phyloP scores from a whole-genome alignment of 176 grass and related monocot species.

The Tuctoria greenei region DNA sequence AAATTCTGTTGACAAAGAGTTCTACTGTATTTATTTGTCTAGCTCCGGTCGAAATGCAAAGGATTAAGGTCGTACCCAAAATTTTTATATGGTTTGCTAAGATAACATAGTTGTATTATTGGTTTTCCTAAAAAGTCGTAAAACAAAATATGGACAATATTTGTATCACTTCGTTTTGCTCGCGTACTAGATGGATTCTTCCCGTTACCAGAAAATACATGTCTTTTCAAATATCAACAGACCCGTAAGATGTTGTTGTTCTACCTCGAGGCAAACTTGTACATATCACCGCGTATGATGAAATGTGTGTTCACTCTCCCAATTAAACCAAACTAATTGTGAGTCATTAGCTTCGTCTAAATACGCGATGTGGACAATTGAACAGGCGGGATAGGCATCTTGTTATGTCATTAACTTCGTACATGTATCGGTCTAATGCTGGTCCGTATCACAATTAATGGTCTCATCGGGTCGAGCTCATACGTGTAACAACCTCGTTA shows the following conservation, averaged over 20 bases:
- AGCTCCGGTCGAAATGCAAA: too few species aligned
- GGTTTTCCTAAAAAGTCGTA: too few species aligned
- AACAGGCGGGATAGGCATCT: constrained; percentile 15
- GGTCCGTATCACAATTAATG: constrained; percentile 20
- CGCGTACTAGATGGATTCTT: background rate
- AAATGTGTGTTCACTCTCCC: background rate
- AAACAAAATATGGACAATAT: too few species aligned
- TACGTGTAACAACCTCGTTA: constrained; percentile 33
- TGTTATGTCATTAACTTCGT: constrained; percentile 19
- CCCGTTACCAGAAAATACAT: background rate
- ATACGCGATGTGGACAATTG: background rate
- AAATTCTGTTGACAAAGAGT: constrained; percentile 16
- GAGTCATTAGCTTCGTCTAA: background rate
- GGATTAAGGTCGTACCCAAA: too few species aligned
- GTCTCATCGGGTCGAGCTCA: background rate
- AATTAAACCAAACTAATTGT: background rate
- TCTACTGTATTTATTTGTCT: background rate
- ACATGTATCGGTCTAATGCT: background rate
- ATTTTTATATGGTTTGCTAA: too few species aligned
- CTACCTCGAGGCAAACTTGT: background rate
- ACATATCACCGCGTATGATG: background rate
- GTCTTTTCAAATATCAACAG: background rate
- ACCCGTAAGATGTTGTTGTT: background rate
- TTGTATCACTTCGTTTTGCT: too few species aligned
- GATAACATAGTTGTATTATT: too few species aligned